Percentiles rank a stretch among this genome's conserved stretches.
Conservation (phyloP, 345 rosid species). For the Ceriops decandra region DNA sequence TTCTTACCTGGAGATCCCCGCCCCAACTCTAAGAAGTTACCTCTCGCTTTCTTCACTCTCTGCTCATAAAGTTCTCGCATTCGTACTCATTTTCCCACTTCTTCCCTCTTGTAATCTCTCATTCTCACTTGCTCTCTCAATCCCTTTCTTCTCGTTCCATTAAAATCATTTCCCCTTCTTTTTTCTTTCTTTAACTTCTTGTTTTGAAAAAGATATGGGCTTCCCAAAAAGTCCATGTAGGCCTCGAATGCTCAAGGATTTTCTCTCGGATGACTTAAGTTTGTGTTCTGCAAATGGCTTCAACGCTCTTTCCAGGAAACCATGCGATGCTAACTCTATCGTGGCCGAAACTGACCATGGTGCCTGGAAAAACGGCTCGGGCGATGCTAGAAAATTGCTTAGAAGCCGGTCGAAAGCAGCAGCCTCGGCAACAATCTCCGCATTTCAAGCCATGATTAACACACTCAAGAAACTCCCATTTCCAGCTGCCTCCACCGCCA, state of each 20-base stretch:
- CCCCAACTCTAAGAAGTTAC: conserved; percentile 37
- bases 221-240: conserved; percentile 15
- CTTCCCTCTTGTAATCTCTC: conserved; percentile 11
- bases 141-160: conserved; percentile 12
- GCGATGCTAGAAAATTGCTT: conserved; percentile 21
- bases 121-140: not conserved
- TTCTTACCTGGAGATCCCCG: conserved; percentile 56
- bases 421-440: conserved; percentile 24
- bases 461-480: conserved; percentile 46
- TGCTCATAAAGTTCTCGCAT: conserved; percentile 5
- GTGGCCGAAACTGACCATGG: conserved; percentile 14
- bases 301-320: conserved; percentile 33
- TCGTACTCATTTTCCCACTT: conserved; percentile 16
- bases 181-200: not conserved
- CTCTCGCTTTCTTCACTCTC: conserved; percentile 41
- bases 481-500: conserved; percentile 17
- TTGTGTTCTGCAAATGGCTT: conserved; percentile 44
- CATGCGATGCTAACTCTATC: conserved; percentile 5
- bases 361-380: not conserved
- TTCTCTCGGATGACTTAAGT: conserved; percentile 55
- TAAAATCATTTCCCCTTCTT: not conserved
- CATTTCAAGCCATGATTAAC: conserved; percentile 47
- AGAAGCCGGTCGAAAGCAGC: conserved; percentile 45
- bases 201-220: conserved; percentile 15
- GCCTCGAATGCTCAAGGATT: conserved; percentile 69